These are phyloP conservation scores for Anisogramma anomala DNA, from an alignment of 2,329 filamentous ascomycete species.

Conservation along the genomic window DNA sequence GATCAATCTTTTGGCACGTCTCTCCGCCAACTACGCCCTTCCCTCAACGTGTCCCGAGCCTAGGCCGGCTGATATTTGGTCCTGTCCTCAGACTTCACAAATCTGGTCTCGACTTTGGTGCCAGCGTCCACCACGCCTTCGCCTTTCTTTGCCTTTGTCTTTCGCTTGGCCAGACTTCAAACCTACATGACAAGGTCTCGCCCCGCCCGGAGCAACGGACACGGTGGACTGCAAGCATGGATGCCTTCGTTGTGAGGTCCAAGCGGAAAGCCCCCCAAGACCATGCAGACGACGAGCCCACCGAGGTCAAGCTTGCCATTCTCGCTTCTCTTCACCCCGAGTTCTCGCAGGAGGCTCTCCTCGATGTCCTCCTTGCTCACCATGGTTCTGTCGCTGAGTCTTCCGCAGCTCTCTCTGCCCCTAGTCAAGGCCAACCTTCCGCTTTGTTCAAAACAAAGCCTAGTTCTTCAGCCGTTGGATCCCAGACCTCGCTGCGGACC, in stretches of 20 bases:
- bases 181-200: not conserved
- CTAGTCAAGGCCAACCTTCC: slow-evolving; percentile 30
- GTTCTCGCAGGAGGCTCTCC: slow-evolving; percentile 51
- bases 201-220: no score
- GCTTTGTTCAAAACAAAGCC: not conserved
- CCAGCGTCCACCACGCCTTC: no score
- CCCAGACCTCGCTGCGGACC: slow-evolving; percentile 50
- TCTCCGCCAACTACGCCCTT: slow-evolving; percentile 1
- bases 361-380: slow-evolving; percentile 68
- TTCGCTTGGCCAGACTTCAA: not conserved
- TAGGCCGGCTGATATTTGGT: no score
- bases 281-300: slow-evolving; percentile 55
- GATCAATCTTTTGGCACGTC: not conserved
- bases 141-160: no score
- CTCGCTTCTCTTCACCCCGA: slow-evolving; percentile 64
- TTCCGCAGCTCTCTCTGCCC: slow-evolving; percentile 28
- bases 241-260: slow-evolving; percentile 42
- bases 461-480: slow-evolving; percentile 5
- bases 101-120: not conserved
- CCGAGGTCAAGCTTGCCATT: slow-evolving; percentile 79
- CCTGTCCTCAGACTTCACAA: no score
- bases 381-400: slow-evolving; percentile 65
- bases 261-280: slow-evolving; percentile 34
- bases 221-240: slow-evolving; percentile 36
- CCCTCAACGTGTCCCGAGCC: no score